Evolutionary conservation across 805 yeast genomes (phyloP), one percentile per base, ranked within the genome.

Genomic region (Pichia sporocuriosa): DNA sequence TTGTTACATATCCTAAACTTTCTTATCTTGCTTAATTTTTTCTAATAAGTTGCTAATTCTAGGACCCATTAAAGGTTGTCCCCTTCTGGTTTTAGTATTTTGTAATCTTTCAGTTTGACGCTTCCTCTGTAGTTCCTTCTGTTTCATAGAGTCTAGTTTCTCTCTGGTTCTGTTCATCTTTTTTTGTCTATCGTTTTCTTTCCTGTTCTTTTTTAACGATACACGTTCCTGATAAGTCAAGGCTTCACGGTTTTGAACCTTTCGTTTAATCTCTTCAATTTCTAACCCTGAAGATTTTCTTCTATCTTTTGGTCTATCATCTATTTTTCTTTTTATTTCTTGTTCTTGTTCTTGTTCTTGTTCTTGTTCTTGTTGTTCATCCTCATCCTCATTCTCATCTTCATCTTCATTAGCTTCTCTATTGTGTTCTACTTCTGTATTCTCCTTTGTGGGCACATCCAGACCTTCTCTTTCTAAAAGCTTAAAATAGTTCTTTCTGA

Each of bases 51-150:
- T 75, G 42, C 77, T 81, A 44, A 89, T 85, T 61, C 94, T 75
- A 13, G 96, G 94, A 0, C 87, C 96, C 90, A 89, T 85, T 34
- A 76, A 62, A 2, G 97, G 97, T 59, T 89, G 97, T 0, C 97
- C 97, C 4, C 66, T 57, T 52, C 69, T 69, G 1, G 95, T 89
- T 47, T 68, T 79, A 7, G 64, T 51, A 44, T 72, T 68, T 8
- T 69, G 63, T 39, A 80, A 51, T 19, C 53, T 58, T 29, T 54
- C 53, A 23, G 71, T 66, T 50, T 71, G 73, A 26, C 52, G 65
- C 56, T 66, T 73, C 52, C 73, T 63, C 32, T 55, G 66, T 54
- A 61, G 69, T 45, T 66, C 75, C 55, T 59, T 58, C 51, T 54
- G 62, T 32, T 67, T 66, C 45, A 65, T 55, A 44, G 49, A 46